These are phyloP conservation scores for Durio zibethinus DNA, from an alignment of 345 rosid genomes.

Conservation along the genomic window DNA sequence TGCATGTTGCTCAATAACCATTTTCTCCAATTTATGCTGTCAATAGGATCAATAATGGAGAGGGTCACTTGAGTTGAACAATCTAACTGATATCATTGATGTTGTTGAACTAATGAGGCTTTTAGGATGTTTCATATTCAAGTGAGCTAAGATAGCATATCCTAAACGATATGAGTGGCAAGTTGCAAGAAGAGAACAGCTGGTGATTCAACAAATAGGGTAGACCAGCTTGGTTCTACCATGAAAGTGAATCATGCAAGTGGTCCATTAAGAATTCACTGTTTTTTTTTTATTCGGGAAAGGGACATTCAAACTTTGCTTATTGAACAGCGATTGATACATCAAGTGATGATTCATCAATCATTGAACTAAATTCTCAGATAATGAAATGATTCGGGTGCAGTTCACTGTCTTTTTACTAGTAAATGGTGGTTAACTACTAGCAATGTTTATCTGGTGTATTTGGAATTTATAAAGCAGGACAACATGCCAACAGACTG, in stretches of 20 bases:
- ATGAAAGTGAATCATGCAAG: background rate
- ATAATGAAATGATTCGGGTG: background rate
- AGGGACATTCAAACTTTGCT: no score
- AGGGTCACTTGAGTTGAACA: background rate
- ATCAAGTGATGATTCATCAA: no score
- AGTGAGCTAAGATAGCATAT: no score
- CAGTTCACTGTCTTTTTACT: no score
- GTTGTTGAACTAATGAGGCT: no score
- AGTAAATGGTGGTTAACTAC: no score
- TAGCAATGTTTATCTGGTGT: background rate
- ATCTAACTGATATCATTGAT: background rate
- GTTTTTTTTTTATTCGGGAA: no score
- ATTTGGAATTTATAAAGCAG: background rate
- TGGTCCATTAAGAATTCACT: background rate
- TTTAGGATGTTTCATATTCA: no score
- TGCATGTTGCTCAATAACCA: background rate
- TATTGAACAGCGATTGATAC: no score
- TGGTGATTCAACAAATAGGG: background rate
- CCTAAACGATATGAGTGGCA: background rate
- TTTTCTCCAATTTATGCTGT: background rate
- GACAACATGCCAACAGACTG: no score
- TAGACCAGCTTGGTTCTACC: background rate
- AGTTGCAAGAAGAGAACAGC: background rate
- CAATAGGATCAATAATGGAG: background rate
- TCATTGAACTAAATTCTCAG: no score